phyloP scores from a whole-genome alignment of 1,139 yeast genomes.

The Kurtzmaniella quercitrusa region DNA sequence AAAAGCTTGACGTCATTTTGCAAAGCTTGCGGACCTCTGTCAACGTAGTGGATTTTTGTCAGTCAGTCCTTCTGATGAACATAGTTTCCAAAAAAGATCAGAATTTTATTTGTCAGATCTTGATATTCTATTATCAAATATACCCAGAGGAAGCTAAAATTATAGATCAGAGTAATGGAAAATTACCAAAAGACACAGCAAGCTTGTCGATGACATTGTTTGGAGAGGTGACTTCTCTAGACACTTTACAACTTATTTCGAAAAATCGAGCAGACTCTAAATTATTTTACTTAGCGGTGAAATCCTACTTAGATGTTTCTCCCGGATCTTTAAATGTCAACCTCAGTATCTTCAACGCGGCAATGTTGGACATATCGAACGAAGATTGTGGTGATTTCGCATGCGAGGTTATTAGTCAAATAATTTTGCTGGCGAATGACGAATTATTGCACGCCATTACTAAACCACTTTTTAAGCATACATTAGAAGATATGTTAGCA shows the following conservation, averaged over 20 bases:
- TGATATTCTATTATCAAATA: constrained; percentile 21
- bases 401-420: constrained; percentile 17
- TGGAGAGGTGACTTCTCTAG: neutral
- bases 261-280: neutral
- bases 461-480: constrained; percentile 39
- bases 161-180: neutral
- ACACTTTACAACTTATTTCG: neutral
- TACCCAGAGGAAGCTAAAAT: neutral
- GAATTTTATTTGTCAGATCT: constrained; percentile 25
- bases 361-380: constrained; percentile 45
- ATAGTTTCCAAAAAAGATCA: neutral
- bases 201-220: constrained; percentile 3
- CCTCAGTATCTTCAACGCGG: constrained; percentile 29
- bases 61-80: constrained; percentile 13
- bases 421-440: constrained; percentile 13
- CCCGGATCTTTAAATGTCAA: constrained; percentile 5
- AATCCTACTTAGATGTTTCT: neutral
- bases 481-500: constrained; percentile 47
- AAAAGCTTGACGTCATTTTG: constrained; percentile 17
- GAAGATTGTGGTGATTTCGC: constrained; percentile 16
- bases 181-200: neutral
- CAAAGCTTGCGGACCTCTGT: constrained; percentile 16
- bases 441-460: constrained; percentile 14
- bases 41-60: constrained; percentile 18
- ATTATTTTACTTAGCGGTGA: neutral